Evolutionary conservation across 148 eudicot species (phyloP).

Genomic region (Silene conica): DNA sequence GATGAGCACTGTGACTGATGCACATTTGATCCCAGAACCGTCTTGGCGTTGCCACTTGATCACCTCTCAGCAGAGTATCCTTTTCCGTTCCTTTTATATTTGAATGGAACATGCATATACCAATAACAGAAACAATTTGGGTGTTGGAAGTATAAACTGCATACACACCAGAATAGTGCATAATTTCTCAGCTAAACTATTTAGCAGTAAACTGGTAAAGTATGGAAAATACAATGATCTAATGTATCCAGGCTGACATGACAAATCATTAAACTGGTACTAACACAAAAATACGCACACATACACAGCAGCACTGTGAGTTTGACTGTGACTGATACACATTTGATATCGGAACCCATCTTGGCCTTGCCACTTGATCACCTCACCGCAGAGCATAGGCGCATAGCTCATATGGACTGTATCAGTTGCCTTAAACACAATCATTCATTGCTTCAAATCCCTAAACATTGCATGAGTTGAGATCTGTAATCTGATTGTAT

Average conservation of each 20-base stretch:
- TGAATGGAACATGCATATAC: not conserved
- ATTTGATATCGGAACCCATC: not conserved
- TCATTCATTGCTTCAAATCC: not conserved
- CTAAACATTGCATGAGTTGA: not conserved
- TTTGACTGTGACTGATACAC: not conserved
- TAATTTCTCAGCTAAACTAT: not conserved
- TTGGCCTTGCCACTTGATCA: not conserved
- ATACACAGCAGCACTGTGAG: not conserved
- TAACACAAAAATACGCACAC: not conserved
- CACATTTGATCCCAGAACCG: no score
- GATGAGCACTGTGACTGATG: no score
- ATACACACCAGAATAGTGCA: not conserved
- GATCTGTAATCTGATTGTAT: not conserved
- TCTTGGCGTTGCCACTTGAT: no score
- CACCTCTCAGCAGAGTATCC: no score
- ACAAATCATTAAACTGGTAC: not conserved
- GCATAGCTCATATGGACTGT: not conserved
- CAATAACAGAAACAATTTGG: not conserved
- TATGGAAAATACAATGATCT: not conserved
- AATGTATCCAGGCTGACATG: not conserved
- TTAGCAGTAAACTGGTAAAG: not conserved
- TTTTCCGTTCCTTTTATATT: no score
- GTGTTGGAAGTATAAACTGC: not conserved
- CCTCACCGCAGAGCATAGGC: not conserved
- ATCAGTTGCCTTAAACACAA: not conserved